A percentile compares a stretch with the other conserved stretches of the same genome.
Evolutionary conservation across 2,329 filamentous ascomycete species (phyloP).

Genomic region (Fusarium sp.): DNA sequence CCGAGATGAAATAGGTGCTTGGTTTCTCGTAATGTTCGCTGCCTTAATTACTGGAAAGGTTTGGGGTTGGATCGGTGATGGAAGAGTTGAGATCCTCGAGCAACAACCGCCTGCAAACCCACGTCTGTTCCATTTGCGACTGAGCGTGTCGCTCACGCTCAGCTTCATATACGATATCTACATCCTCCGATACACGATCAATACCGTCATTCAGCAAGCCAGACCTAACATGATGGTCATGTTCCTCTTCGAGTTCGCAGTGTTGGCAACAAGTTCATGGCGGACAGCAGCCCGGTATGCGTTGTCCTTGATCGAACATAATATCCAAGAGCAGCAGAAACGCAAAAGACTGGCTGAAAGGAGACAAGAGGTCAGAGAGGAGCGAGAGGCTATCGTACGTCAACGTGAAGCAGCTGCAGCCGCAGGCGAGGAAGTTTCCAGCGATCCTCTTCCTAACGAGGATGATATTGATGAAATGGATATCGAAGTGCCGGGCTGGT

Average conservation of each 20-base stretch:
- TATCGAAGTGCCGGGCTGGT: slow-evolving; percentile 95
- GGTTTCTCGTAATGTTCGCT: slow-evolving; percentile 97
- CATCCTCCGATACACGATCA: slow-evolving; percentile 84
- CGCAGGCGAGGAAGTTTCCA: slow-evolving; percentile 68
- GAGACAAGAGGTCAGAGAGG: slow-evolving; percentile 73
- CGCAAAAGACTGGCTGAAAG: slow-evolving; percentile 74
- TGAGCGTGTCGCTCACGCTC: slow-evolving; percentile 81
- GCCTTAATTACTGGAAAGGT: slow-evolving; percentile 92
- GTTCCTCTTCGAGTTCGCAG: slow-evolving; percentile 98
- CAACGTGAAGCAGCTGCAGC: slow-evolving; percentile 62
- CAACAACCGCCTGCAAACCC: slow-evolving; percentile 94
- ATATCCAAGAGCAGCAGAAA: slow-evolving; percentile 80
- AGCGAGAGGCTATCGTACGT: slow-evolving; percentile 64
- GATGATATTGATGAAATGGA: slow-evolving; percentile 92
- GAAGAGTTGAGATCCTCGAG: slow-evolving; percentile 91
- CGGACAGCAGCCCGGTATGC: slow-evolving; percentile 84
- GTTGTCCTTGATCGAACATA: slow-evolving; percentile 81
- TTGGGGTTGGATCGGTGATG: slow-evolving; percentile 98
- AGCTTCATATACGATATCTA: slow-evolving; percentile 83
- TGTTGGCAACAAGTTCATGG: slow-evolving; percentile 82
- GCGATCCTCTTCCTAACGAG: slow-evolving; percentile 68
- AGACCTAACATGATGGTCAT: slow-evolving; percentile 99
- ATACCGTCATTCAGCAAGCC: slow-evolving; percentile 85
- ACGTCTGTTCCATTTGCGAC: slow-evolving; percentile 84
- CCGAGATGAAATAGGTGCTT: slow-evolving; percentile 91